Percentiles rank a stretch among this genome's conserved stretches.
phyloP scores from a whole-genome alignment of 768 basidiomycete species.

The Trametes meyenii region DNA sequence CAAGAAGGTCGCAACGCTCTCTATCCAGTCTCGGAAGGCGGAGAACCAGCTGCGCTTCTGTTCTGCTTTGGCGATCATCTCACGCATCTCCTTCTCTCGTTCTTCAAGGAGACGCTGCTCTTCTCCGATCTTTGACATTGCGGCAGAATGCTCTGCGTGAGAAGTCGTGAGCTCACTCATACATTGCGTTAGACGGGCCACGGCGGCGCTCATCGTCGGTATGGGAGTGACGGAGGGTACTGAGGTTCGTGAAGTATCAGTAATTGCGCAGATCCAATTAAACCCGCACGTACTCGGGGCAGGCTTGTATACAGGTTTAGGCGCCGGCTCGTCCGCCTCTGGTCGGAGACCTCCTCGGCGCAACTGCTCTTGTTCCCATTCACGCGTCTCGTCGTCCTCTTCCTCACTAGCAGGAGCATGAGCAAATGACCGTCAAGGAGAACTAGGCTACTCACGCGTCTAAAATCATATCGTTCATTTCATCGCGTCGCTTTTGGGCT shows the following conservation, averaged over 20 bases:
- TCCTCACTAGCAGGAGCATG: conserved; percentile 54
- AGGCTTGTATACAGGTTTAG: conserved; percentile 68
- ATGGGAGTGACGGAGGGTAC: conserved; percentile 68
- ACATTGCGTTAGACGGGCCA: conserved; percentile 62
- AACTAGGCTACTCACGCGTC: conserved; percentile 61
- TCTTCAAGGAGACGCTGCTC: conserved; percentile 58
- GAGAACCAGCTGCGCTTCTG: conserved; percentile 81
- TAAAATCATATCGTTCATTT: conserved; percentile 79
- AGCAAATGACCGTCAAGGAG: conserved; percentile 5
- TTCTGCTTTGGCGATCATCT: conserved; percentile 75
- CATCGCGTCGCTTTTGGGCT: conserved; percentile 62
- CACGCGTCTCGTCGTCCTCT: conserved; percentile 79
- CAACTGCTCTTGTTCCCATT: conserved; percentile 87
- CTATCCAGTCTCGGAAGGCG: conserved; percentile 78
- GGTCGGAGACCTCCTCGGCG: conserved; percentile 67
- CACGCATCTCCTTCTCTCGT: conserved; percentile 73
- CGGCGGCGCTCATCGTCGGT: conserved; percentile 63
- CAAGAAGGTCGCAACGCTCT: conserved; percentile 80
- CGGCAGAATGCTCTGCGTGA: conserved; percentile 61
- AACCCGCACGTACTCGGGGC: conserved; percentile 59
- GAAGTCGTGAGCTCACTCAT: conserved; percentile 65
- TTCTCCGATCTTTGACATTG: conserved; percentile 57
- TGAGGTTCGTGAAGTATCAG: conserved; percentile 33
- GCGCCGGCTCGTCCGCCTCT: conserved; percentile 38
- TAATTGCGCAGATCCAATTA: not conserved